Percentiles rank a stretch among this genome's conserved stretches.
Evolutionary conservation across 2,329 filamentous ascomycete genomes (phyloP).

Genomic region (Trematosphaeria pertusa): DNA sequence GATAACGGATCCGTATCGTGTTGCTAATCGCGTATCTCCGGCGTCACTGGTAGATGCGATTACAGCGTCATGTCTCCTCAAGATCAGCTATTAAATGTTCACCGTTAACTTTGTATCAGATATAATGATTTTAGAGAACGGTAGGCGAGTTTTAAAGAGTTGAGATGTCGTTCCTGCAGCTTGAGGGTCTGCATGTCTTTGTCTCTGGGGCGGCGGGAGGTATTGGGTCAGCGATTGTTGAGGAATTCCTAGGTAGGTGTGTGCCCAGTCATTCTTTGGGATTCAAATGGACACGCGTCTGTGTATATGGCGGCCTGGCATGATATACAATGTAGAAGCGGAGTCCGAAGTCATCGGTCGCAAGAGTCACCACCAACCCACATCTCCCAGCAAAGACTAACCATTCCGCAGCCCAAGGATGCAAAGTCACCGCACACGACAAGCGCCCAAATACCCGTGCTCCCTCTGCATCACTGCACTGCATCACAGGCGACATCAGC

Average conservation of each 20-base stretch:
- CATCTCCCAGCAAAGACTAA: conserved; percentile 11
- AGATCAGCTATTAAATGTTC: too few relatives aligned
- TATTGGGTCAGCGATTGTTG: conserved; percentile 59
- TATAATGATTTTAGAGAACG: too few relatives aligned
- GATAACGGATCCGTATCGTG: neutral
- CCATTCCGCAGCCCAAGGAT: conserved; percentile 54
- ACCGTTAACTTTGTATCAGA: too few relatives aligned
- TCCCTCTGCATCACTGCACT: conserved; percentile 48
- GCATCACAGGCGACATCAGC: conserved; percentile 57
- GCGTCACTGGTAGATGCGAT: neutral
- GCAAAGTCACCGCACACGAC: conserved; percentile 63
- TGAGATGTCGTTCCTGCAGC: conserved; percentile 54
- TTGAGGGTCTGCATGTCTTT: conserved; percentile 61
- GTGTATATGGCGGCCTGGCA: too few relatives aligned
- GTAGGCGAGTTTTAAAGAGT: too few relatives aligned
- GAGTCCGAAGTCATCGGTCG: neutral
- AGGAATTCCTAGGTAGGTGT: conserved; percentile 59
- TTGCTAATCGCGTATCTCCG: neutral
- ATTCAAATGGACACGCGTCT: neutral
- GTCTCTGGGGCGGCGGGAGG: conserved; percentile 61
- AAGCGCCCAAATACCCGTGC: conserved; percentile 46
- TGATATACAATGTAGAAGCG: too few relatives aligned
- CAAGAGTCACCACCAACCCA: too few relatives aligned
- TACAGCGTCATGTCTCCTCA: neutral
- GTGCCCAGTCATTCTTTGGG: neutral